phyloP scores from a whole-genome alignment of 345 rosid species.

The Noccaea bulbosa region DNA sequence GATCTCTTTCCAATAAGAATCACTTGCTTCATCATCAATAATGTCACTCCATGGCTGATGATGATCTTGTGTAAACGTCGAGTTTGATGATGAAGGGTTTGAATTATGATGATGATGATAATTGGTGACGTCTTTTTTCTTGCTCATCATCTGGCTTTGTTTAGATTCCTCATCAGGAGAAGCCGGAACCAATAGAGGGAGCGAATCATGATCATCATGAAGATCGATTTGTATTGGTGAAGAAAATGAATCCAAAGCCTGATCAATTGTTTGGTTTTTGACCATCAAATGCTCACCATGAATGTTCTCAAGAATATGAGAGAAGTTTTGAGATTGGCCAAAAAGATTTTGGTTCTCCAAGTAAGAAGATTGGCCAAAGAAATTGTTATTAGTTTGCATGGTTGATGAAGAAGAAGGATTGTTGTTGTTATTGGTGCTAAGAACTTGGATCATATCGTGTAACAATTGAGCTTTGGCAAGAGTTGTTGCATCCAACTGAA shows the following conservation, averaged over 20 bases:
- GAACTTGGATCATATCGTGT: slow-evolving; percentile 52
- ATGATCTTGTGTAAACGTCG: slow-evolving; percentile 54
- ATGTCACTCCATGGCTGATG: slow-evolving; percentile 44
- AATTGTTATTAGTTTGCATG: slow-evolving; percentile 44
- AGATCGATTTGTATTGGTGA: slow-evolving; percentile 10
- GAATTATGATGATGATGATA: slow-evolving; percentile 36
- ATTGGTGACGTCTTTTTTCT: slow-evolving; percentile 32
- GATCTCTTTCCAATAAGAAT: slow-evolving; percentile 61
- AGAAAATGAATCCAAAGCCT: slow-evolving; percentile 40
- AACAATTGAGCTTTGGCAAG: slow-evolving; percentile 64
- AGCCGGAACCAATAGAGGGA: slow-evolving; percentile 56
- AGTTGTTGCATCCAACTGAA: slow-evolving; percentile 55
- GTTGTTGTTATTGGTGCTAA: slow-evolving; percentile 34
- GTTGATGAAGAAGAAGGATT: slow-evolving; percentile 25
- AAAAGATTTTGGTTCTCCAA: slow-evolving; percentile 34
- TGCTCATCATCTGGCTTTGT: slow-evolving; percentile 23
- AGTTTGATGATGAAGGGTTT: slow-evolving; percentile 60
- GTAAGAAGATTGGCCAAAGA: slow-evolving; percentile 39
- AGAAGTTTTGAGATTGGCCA: slow-evolving; percentile 43
- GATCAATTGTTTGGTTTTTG: slow-evolving; percentile 5
- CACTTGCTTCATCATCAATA: slow-evolving; percentile 56
- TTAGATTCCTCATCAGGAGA: slow-evolving; percentile 48
- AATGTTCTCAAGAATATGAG: slow-evolving; percentile 42
- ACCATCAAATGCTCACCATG: slow-evolving; percentile 38
- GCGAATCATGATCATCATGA: slow-evolving; percentile 30